Percentiles rank a stretch among this genome's conserved stretches.
phyloP scores from a whole-genome alignment of 805 yeast genomes.

The Ogataea wickerhamii region DNA sequence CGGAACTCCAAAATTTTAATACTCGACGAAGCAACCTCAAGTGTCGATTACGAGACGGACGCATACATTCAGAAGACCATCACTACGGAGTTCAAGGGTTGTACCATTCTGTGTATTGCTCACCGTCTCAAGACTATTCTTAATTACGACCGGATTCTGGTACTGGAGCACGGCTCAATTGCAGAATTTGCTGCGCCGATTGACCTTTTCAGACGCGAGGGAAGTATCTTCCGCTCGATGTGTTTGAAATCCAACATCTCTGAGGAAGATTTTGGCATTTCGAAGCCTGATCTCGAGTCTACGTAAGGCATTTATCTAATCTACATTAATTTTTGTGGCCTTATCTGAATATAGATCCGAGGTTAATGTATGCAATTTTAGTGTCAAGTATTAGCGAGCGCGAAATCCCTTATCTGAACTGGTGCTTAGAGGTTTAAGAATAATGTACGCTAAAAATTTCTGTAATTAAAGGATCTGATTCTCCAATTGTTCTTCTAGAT shows the following conservation, averaged over 20 bases:
- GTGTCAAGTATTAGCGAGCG: too few species aligned
- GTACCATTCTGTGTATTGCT: conserved; percentile 71
- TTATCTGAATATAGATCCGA: too few species aligned
- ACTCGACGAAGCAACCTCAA: conserved; percentile 74
- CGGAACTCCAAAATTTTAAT: conserved; percentile 58
- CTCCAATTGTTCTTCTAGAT: too few species aligned
- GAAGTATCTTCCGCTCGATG: conserved; percentile 50
- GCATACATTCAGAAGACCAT: conserved; percentile 59
- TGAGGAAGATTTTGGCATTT: conserved; percentile 35
- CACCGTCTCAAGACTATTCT: conserved; percentile 65
- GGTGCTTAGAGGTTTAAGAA: too few species aligned
- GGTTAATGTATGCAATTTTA: too few species aligned
- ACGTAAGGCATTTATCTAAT: too few species aligned
- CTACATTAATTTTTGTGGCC: too few species aligned
- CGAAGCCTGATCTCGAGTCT: too few species aligned
- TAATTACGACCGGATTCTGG: conserved; percentile 55
- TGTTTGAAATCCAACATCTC: conserved; percentile 47
- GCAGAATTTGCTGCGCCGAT: conserved; percentile 54
- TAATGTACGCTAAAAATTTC: too few species aligned
- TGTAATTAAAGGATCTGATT: too few species aligned
- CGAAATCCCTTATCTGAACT: too few species aligned
- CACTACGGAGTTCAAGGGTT: conserved; percentile 50
- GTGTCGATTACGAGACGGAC: conserved; percentile 74
- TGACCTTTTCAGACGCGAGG: conserved; percentile 36
- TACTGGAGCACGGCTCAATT: conserved; percentile 53